These are phyloP conservation scores for Cotoneaster glaucophyllus DNA, from an alignment of 306 rosid genomes.

Conservation along the genomic window DNA sequence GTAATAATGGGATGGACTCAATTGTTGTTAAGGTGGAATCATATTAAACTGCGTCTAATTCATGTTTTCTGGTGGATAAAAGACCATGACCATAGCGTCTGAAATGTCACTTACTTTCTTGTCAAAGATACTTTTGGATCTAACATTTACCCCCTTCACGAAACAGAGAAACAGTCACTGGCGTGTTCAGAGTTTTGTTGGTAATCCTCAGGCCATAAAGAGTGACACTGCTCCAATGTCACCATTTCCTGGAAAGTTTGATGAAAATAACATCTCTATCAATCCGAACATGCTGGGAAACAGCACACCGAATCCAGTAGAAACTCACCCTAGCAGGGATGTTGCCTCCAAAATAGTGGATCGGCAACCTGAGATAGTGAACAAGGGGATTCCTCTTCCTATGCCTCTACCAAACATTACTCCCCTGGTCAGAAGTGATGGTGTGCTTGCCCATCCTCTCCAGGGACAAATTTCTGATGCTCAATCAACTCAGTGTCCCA, in stretches of 20 bases:
- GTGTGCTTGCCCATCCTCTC: conserved; percentile 58
- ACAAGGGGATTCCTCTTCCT: conserved; percentile 52
- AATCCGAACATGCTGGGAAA: conserved; percentile 49
- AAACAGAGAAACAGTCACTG: conserved; percentile 95
- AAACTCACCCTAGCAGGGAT: conserved; percentile 53
- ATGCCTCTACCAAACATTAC: conserved; percentile 45
- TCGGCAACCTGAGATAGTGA: conserved; percentile 55
- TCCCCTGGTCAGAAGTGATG: conserved; percentile 57
- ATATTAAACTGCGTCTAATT: not conserved
- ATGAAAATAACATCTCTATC: conserved; percentile 58
- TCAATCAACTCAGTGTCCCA: conserved; percentile 55
- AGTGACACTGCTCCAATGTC: conserved; percentile 58
- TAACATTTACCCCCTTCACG: conserved; percentile 14
- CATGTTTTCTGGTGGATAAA: conserved; percentile 3
- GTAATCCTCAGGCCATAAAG: conserved; percentile 59
- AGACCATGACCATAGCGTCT: not conserved
- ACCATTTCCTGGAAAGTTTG: conserved; percentile 71
- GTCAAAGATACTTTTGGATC: conserved; percentile 6
- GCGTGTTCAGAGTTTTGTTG: conserved; percentile 75
- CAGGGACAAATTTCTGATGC: conserved; percentile 59
- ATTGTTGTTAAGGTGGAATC: not conserved
- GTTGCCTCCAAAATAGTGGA: conserved; percentile 41
- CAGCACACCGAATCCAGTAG: conserved; percentile 47
- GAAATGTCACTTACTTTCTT: not conserved
- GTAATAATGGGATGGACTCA: not conserved